Conservation (phyloP, 78 protist species). For the Dictyostelium purpureum region DNA sequence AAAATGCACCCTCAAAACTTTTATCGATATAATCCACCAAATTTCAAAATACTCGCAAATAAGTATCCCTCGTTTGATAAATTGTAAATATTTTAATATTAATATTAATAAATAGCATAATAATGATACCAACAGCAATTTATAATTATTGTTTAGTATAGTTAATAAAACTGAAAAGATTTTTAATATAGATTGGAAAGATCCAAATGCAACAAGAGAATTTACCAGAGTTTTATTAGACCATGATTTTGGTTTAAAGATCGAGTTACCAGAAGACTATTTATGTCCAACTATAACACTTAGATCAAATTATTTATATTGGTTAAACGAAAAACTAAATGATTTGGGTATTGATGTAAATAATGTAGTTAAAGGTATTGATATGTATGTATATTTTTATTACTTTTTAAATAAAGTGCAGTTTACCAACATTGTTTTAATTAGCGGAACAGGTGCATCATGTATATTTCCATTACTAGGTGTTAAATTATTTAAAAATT, state of each 20-base stretch:
- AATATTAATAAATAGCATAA: too few species aligned
- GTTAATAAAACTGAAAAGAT: conserved; percentile 58
- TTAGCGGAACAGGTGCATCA: conserved; percentile 78
- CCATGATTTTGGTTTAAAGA: conserved; percentile 41
- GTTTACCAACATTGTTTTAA: not conserved
- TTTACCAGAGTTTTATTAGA: conserved; percentile 38
- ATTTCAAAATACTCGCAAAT: conserved; percentile 45
- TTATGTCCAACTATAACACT: conserved; percentile 60
- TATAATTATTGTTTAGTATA: conserved; percentile 1
- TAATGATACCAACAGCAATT: not conserved
- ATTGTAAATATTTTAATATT: not conserved
- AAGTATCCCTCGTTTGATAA: conserved; percentile 59
- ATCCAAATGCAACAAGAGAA: conserved; percentile 58
- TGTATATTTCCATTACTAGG: conserved; percentile 78
- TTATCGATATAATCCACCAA: conserved; percentile 62
- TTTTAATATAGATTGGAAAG: conserved; percentile 73
- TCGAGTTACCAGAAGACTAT: conserved; percentile 21
- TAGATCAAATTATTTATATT: conserved; percentile 48
- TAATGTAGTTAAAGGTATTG: not conserved
- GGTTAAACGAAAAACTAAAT: conserved; percentile 8
- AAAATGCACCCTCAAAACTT: conserved; percentile 39
- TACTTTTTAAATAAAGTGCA: not conserved
- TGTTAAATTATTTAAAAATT: not conserved
- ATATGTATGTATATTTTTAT: not conserved
- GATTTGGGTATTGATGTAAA: not conserved